Evolutionary conservation across 2,329 filamentous ascomycete species (phyloP).

Genomic region (Pezicula radicicola): DNA sequence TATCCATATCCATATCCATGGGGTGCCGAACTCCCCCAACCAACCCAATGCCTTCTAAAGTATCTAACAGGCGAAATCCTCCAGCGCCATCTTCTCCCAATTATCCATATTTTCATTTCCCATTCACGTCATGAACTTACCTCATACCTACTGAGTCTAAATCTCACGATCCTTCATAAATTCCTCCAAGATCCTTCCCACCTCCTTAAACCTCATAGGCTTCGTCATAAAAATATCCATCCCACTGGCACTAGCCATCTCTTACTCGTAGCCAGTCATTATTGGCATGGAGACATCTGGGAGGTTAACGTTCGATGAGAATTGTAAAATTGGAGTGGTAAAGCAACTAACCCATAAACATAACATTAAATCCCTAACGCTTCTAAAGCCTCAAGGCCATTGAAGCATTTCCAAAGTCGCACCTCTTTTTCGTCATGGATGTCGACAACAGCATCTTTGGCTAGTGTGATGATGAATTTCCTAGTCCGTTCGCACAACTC

Average conservation of each 20-base stretch:
- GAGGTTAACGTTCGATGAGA: conserved; percentile 29
- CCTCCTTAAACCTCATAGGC: conserved; percentile 33
- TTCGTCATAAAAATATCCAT: conserved; percentile 53
- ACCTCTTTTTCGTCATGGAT: conserved; percentile 23
- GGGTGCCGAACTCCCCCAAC: too few relatives aligned
- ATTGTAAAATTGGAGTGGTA: neutral
- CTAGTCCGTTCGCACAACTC: neutral
- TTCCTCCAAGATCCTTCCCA: conserved; percentile 17
- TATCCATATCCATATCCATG: too few relatives aligned
- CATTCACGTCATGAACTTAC: too few relatives aligned
- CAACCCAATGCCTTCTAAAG: too few relatives aligned
- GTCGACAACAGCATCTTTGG: conserved; percentile 22
- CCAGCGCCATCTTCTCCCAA: too few relatives aligned
- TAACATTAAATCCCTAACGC: conserved; percentile 35
- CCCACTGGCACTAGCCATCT: conserved; percentile 47
- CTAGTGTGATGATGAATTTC: neutral
- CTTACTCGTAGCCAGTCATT: conserved; percentile 45
- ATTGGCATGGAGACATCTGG: conserved; percentile 53
- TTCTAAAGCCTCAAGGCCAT: conserved; percentile 44
- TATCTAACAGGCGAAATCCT: too few relatives aligned
- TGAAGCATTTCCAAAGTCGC: conserved; percentile 31
- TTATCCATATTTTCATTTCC: too few relatives aligned
- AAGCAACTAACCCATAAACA: conserved; percentile 42
- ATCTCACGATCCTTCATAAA: conserved; percentile 6
- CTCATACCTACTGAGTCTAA: too few relatives aligned